phyloP scores from a whole-genome alignment of 805 yeast genomes.

The Saccharomyces paradoxus region DNA sequence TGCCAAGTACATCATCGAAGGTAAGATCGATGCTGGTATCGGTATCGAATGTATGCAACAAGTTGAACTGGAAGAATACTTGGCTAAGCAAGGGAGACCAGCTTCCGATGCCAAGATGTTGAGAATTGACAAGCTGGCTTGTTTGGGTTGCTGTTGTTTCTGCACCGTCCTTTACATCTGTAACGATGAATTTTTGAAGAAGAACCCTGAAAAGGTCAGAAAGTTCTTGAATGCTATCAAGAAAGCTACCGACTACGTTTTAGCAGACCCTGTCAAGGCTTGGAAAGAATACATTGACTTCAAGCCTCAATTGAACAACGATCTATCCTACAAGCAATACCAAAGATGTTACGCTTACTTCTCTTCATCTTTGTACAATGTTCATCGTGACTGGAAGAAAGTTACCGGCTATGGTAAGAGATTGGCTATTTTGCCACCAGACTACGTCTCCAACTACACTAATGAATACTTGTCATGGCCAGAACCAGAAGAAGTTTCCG shows the following conservation, averaged over 20 bases:
- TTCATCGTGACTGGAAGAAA: conserved; percentile 49
- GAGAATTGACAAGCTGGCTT: conserved; percentile 48
- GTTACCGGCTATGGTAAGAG: conserved; percentile 50
- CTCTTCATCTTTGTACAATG: conserved; percentile 42
- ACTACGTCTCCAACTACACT: conserved; percentile 42
- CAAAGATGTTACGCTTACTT: conserved; percentile 50
- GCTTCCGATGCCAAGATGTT: conserved; percentile 44
- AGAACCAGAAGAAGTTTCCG: conserved; percentile 40
- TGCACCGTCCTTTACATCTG: conserved; percentile 47
- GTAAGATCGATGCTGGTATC: conserved; percentile 49
- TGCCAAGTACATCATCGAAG: conserved; percentile 47
- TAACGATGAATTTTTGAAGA: conserved; percentile 42
- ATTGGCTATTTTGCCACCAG: conserved; percentile 42
- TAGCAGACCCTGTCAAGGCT: conserved; percentile 37
- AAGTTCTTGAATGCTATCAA: conserved; percentile 42
- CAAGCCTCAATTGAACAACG: conserved; percentile 40
- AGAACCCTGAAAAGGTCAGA: conserved; percentile 39
- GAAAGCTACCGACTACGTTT: conserved; percentile 43
- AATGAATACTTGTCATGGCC: conserved; percentile 44
- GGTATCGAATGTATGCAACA: conserved; percentile 55
- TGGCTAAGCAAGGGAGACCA: conserved; percentile 36
- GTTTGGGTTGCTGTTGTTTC: conserved; percentile 52
- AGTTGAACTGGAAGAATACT: conserved; percentile 47
- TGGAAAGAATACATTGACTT: conserved; percentile 40
- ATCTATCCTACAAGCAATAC: conserved; percentile 38